Evolutionary conservation across 148 eudicot species (phyloP).

Genomic region (Rhododendron griersonianum): DNA sequence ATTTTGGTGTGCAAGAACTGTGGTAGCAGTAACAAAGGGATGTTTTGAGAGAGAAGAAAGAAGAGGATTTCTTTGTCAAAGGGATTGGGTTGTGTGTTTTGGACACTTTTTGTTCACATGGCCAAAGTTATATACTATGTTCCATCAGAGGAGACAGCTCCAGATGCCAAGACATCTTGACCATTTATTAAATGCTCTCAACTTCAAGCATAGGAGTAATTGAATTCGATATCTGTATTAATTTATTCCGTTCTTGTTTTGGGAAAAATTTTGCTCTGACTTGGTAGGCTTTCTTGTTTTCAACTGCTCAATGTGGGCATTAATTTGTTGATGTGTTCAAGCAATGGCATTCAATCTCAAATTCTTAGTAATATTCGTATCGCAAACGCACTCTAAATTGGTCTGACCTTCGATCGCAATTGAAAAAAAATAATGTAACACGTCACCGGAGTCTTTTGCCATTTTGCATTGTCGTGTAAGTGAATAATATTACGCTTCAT

Average conservation of each 20-base stretch:
- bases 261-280: slow-evolving; percentile 26
- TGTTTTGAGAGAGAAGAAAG: not conserved
- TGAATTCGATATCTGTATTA: not conserved
- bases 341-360: not conserved
- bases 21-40: slow-evolving; percentile 1
- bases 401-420: no score
- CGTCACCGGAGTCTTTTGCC: no score
- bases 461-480: no score
- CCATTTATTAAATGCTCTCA: slow-evolving; percentile 15
- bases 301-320: not conserved
- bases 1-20: not conserved
- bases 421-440: no score
- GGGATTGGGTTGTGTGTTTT: not conserved
- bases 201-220: not conserved
- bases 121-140: slow-evolving; percentile 13
- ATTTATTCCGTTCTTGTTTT: slow-evolving; percentile 1
- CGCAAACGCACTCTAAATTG: no score
- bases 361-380: no score
- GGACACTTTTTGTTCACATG: not conserved
- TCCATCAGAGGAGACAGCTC: slow-evolving; percentile 18
- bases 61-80: not conserved
- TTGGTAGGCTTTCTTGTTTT: slow-evolving; percentile 6
- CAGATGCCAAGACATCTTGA: slow-evolving; percentile 9
- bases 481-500: no score
- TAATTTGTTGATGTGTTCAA: not conserved